phyloP scores from a whole-genome alignment of 192 early-diverging fungal species.

The Fimicolochytrium jonesii region DNA sequence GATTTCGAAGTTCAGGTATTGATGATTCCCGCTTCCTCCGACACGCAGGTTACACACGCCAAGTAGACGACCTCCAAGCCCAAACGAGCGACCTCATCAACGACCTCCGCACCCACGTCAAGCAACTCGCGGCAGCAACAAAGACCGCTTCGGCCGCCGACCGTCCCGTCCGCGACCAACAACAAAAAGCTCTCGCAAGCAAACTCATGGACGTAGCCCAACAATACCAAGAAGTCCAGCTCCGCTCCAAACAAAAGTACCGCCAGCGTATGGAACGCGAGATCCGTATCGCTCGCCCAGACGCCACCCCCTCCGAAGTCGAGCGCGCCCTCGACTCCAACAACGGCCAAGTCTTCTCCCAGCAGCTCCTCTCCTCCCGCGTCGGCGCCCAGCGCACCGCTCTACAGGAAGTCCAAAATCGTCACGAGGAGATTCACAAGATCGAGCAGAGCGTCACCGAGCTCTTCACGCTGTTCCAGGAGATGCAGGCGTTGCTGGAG shows the following conservation, averaged over 20 bases:
- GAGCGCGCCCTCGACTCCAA: constrained; percentile 49
- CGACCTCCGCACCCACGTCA: constrained; percentile 20
- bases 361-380: constrained; percentile 50
- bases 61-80: constrained; percentile 31
- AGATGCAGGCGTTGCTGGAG: constrained; percentile 62
- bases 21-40: too few species aligned
- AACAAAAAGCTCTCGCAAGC: constrained; percentile 36
- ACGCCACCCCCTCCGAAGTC: constrained; percentile 57
- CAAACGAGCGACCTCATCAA: constrained; percentile 28
- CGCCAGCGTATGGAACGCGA: constrained; percentile 47
- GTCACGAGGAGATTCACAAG: constrained; percentile 56
- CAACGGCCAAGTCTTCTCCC: constrained; percentile 50
- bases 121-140: constrained; percentile 18
- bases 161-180: constrained; percentile 25
- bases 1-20: too few species aligned
- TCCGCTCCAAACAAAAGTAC: constrained; percentile 37
- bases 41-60: constrained; percentile 19
- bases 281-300: constrained; percentile 49
- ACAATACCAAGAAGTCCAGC: constrained; percentile 37
- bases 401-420: constrained; percentile 57
- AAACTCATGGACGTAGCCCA: constrained; percentile 39
- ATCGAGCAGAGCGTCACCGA: constrained; percentile 54
- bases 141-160: constrained; percentile 26
- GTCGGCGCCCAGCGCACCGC: constrained; percentile 46
- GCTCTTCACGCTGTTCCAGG: constrained; percentile 56